phyloP scores from a whole-genome alignment of 306 rosid species.

The Vigna trinervia region DNA sequence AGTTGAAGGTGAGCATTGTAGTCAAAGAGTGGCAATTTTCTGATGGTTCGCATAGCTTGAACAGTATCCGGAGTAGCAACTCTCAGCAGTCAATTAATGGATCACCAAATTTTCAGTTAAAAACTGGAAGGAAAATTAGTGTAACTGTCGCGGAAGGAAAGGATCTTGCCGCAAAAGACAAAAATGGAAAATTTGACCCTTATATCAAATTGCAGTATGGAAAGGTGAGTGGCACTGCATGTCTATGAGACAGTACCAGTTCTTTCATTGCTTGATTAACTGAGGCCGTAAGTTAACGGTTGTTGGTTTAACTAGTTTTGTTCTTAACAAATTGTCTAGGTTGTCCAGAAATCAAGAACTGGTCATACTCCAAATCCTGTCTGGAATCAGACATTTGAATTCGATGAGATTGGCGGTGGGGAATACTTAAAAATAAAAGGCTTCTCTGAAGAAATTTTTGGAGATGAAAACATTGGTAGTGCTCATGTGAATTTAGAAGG shows the following conservation, averaged over 20 bases:
- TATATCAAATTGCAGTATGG: slow-evolving; percentile 90
- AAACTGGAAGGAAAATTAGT: slow-evolving; percentile 85
- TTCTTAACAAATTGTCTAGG: slow-evolving; percentile 53
- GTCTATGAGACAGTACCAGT: background rate
- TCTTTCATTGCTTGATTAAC: slow-evolving; percentile 15
- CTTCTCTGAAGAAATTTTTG: slow-evolving; percentile 71
- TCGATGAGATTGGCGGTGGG: slow-evolving; percentile 84
- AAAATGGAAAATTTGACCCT: slow-evolving; percentile 68
- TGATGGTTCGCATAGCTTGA: slow-evolving; percentile 81
- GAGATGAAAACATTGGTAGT: slow-evolving; percentile 83
- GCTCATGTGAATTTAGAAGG: slow-evolving; percentile 98
- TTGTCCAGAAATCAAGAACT: slow-evolving; percentile 67
- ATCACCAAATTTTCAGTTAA: slow-evolving; percentile 67
- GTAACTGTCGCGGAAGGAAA: slow-evolving; percentile 83
- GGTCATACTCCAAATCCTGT: slow-evolving; percentile 60
- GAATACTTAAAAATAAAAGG: slow-evolving; percentile 85
- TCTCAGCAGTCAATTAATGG: slow-evolving; percentile 64
- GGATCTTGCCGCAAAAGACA: slow-evolving; percentile 73
- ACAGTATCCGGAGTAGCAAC: slow-evolving; percentile 43
- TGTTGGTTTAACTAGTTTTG: slow-evolving; percentile 35
- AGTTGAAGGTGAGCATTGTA: slow-evolving; percentile 82
- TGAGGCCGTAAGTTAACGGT: slow-evolving; percentile 11
- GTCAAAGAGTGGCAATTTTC: slow-evolving; percentile 95
- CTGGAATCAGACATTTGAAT: slow-evolving; percentile 83
- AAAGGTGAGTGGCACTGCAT: slow-evolving; percentile 62